A percentile compares a stretch with the other conserved stretches of the same genome.
Conservation (phyloP, 768 basidiomycete species). For the Mycena maculata region DNA sequence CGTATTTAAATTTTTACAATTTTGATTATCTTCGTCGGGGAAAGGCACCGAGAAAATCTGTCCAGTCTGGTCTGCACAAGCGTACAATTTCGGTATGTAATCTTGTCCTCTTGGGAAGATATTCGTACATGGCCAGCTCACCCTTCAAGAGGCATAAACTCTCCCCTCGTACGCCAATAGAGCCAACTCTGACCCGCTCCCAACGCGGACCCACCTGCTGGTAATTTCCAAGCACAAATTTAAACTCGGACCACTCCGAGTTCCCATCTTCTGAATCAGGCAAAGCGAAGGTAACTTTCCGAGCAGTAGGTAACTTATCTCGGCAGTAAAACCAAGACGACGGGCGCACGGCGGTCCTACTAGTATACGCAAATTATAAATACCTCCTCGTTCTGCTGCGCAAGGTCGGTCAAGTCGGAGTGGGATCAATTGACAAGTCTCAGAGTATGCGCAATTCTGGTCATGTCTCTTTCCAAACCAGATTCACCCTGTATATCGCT, state of each 20-base stretch:
- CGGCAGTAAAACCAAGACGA: constrained; percentile 70
- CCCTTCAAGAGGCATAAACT: constrained; percentile 39
- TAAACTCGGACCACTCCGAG: constrained; percentile 21
- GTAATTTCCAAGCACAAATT: constrained; percentile 48
- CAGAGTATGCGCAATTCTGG: not conserved
- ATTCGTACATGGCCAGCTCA: no score
- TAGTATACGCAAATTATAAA: constrained; percentile 71
- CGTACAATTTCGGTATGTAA: no score
- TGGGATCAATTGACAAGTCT: not conserved
- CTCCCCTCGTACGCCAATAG: constrained; percentile 50
- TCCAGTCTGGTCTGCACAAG: no score
- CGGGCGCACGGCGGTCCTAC: constrained; percentile 48
- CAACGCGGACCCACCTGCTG: not conserved
- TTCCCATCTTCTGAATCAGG: constrained; percentile 7
- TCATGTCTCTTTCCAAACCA: no score
- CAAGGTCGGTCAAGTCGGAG: constrained; percentile 60
- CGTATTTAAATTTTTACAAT: no score
- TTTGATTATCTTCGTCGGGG: no score
- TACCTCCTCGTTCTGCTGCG: constrained; percentile 57
- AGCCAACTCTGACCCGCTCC: constrained; percentile 1
- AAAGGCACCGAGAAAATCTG: no score
- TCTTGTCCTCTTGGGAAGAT: no score
- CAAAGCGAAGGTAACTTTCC: constrained; percentile 36
- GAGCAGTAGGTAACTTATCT: no score
- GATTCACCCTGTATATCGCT: no score